Conservation (phyloP, 1,284 basidiomycete genomes). For the Puccinia novopanici region DNA sequence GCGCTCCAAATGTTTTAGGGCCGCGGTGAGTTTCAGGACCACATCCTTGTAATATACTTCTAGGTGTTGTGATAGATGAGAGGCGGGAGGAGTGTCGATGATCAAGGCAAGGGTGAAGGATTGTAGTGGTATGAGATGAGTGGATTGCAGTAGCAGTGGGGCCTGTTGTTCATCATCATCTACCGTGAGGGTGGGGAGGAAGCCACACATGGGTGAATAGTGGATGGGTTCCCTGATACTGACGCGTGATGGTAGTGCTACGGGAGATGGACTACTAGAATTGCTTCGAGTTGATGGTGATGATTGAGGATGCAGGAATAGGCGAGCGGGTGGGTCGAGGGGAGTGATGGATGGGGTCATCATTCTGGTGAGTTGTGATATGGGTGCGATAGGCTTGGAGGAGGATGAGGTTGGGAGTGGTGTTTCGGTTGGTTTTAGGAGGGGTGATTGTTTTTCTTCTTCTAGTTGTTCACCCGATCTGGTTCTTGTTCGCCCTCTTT, state of each 20-base stretch:
- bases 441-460: slow-evolving; percentile 32
- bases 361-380: slow-evolving; percentile 48
- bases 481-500: slow-evolving; percentile 47
- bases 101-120: slow-evolving; percentile 50
- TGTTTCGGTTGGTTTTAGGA: slow-evolving; percentile 10
- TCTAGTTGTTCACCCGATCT: slow-evolving; percentile 42
- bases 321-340: slow-evolving; percentile 1
- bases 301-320: slow-evolving; percentile 16
- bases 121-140: slow-evolving; percentile 38
- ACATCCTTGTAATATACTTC: slow-evolving; percentile 50
- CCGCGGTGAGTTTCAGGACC: slow-evolving; percentile 47
- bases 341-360: slow-evolving; percentile 46
- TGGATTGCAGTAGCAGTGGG: not conserved
- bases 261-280: slow-evolving; percentile 48
- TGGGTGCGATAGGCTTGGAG: slow-evolving; percentile 30
- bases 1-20: slow-evolving; percentile 42
- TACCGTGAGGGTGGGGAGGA: slow-evolving; percentile 10
- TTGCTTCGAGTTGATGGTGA: slow-evolving; percentile 40
- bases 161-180: slow-evolving; percentile 12
- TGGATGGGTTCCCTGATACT: slow-evolving; percentile 10
- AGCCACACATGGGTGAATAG: slow-evolving; percentile 25
- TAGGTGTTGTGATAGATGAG: slow-evolving; percentile 47
- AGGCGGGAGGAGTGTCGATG: slow-evolving; percentile 47
- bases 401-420: slow-evolving; percentile 33
- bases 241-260: slow-evolving; percentile 20